phyloP scores from a whole-genome alignment of 1,284 basidiomycete genomes.

The Lentinula novae-zelandiae region DNA sequence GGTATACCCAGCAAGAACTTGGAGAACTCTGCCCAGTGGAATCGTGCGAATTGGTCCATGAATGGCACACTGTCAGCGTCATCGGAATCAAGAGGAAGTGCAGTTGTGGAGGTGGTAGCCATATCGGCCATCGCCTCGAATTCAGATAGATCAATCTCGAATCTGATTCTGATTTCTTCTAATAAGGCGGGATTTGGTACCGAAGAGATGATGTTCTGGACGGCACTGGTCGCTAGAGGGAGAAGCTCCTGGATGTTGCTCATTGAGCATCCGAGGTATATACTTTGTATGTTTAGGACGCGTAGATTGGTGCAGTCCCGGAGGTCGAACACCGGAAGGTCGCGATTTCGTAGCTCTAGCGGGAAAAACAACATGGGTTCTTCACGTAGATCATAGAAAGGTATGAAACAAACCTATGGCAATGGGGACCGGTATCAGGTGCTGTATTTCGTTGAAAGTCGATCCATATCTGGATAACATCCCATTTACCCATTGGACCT shows the following conservation, averaged over 20 bases:
- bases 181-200: not conserved
- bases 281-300: not conserved
- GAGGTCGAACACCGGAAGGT: not conserved
- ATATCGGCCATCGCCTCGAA: not conserved
- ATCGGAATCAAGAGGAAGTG: not conserved
- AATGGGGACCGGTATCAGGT: not conserved
- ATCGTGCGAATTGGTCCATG: not conserved
- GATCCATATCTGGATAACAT: not conserved
- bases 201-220: not conserved
- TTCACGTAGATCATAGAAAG: not conserved
- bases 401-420: not conserved
- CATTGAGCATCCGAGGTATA: not conserved
- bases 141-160: not conserved
- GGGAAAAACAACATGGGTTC: not conserved
- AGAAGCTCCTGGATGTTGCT: not conserved
- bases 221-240: not conserved
- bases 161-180: not conserved
- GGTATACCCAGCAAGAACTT: not conserved
- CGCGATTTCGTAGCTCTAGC: not conserved
- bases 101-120: not conserved
- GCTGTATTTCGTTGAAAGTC: not conserved
- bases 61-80: not conserved
- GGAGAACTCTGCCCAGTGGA: not conserved
- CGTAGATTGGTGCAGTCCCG: not conserved
- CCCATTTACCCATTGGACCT: not conserved